phyloP scores from a whole-genome alignment of 371 early-diverging fungal species.

The Mortierella sp. region DNA sequence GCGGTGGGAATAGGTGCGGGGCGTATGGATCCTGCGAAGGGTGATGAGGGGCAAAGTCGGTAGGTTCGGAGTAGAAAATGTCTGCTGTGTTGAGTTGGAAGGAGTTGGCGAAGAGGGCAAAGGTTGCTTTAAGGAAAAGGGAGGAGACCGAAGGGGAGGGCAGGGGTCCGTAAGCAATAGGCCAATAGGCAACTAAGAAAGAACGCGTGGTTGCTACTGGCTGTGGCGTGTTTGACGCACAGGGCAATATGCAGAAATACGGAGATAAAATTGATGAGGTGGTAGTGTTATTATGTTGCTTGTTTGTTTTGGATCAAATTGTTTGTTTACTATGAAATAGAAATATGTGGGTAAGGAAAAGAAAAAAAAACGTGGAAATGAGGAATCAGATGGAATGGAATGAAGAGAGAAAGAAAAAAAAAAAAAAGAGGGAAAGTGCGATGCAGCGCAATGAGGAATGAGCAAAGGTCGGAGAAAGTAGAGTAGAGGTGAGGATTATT shows the following conservation, averaged over 20 bases:
- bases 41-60: neutral
- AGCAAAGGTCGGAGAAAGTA: neutral
- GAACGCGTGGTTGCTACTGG: neutral
- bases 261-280: neutral
- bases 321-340: neutral
- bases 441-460: neutral
- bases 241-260: neutral
- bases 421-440: neutral
- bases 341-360: neutral
- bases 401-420: neutral
- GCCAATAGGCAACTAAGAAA: too few species aligned
- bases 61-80: neutral
- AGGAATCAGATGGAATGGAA: neutral
- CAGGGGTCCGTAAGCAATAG: conserved; percentile 1
- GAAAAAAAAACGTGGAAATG: neutral
- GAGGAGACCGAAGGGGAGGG: neutral
- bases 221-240: neutral
- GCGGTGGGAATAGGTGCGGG: neutral
- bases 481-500: neutral
- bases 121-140: neutral
- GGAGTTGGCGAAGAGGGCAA: neutral
- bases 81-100: too few species aligned
- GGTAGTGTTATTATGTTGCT: neutral
- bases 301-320: neutral
- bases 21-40: neutral